Percentiles rank a stretch among this genome's conserved stretches.
Evolutionary conservation across 1,284 basidiomycete genomes (phyloP).

Genomic region (Rhodotorula sp.): DNA sequence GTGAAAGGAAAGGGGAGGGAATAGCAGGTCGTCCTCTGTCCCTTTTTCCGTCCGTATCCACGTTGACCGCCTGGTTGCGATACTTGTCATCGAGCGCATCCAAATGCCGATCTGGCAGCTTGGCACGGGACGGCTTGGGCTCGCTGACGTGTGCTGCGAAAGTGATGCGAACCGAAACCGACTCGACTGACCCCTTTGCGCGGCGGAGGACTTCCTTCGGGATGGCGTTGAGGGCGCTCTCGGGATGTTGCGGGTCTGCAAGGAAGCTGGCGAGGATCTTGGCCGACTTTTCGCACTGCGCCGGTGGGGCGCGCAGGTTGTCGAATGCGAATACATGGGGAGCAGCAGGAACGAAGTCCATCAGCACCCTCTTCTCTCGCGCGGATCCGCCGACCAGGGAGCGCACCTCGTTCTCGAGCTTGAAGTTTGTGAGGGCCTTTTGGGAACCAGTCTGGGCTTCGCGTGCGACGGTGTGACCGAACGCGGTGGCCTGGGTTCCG

Average conservation of each 20-base stretch:
- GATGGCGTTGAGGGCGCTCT: slow-evolving; percentile 89
- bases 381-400: too few relatives aligned
- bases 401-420: slow-evolving; percentile 53
- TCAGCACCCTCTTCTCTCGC: too few relatives aligned
- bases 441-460: slow-evolving; percentile 68
- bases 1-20: too few relatives aligned
- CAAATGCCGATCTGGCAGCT: too few relatives aligned
- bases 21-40: too few relatives aligned
- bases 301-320: slow-evolving; percentile 49
- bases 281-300: slow-evolving; percentile 85
- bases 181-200: slow-evolving; percentile 66
- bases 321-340: not conserved
- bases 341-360: too few relatives aligned
- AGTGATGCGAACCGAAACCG: not conserved
- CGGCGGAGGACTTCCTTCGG: slow-evolving; percentile 88
- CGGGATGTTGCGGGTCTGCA: slow-evolving; percentile 81
- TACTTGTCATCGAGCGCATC: too few relatives aligned
- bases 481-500: slow-evolving; percentile 70
- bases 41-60: too few relatives aligned
- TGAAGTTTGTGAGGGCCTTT: slow-evolving; percentile 77
- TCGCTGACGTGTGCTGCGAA: not conserved
- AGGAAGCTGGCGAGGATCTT: slow-evolving; percentile 86
- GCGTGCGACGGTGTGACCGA: slow-evolving; percentile 63
- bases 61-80: too few relatives aligned
- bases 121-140: too few relatives aligned